Evolutionary conservation across 768 basidiomycete species (phyloP), one percentile per base, ranked within the genome.

Genomic region (Xerocomus brunneocitrinus): DNA sequence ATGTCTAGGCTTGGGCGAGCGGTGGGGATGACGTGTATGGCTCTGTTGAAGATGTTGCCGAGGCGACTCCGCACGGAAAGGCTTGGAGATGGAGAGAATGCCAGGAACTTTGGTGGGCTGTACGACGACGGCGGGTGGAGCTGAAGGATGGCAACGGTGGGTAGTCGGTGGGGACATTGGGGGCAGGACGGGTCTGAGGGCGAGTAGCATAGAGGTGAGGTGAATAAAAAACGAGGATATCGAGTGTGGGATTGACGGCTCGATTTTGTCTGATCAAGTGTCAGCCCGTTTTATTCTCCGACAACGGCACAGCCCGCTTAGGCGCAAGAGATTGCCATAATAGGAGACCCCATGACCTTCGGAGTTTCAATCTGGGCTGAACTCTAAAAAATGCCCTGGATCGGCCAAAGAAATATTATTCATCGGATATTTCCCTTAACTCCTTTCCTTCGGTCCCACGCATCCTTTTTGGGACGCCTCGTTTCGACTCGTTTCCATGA

Each of bases 101-200:
- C 88, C 88, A 0, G 87, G 88, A 0, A 81, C 87, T 50, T 78
- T 78, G 12, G 88, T 87, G 3, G 88, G 82, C 66, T 87, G 85
- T 4, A 87, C 81, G 55, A 83, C 76, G 61, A 85, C 79, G 34
- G 81, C 76, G 0, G 81, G 79, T 8, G 84, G 84, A 0, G 87
- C 87, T 0, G 87, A 88, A 19, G 87, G 82, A 63, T 82, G 80
- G 50, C 88, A 76, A 55, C 81, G 75, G 67, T 87, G 87, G 22
- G 74, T 66, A 38, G 58, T 55, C 8, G 64, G 61, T 24, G 62
- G 71, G 7, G 64, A 59, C 64, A 69, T 67, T 45, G 68, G 63
- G 34, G 62, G 49, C 1, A 60, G 61, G 0, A 73, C 60, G 50
- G 74, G 76, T 34, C 71, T 70, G 58, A 67, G 77, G 34, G 68